Base-by-base conservation (phyloP, 257 asterid genomes). In the Petrea volubilis region DNA sequence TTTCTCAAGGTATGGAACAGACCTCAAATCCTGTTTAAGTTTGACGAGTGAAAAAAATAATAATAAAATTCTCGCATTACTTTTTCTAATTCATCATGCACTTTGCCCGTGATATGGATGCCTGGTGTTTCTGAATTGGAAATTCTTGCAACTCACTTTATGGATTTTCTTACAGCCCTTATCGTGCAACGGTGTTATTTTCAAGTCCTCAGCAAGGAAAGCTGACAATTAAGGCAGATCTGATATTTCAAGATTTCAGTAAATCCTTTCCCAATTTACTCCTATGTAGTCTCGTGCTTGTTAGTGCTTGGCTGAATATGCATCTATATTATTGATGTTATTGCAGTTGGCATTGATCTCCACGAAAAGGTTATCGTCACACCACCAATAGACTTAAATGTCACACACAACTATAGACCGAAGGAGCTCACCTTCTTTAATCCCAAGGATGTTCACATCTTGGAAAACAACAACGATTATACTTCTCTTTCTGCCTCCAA, bases 311-410 rank as follows among this genome's bases (percentile, higher is more conserved):
- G 43, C 40, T 21, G 41, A 57, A 28, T 41, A 68, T 71, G 78
- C 73, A 56, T 77, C 70, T 72, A n/a, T 68, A 28, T 40, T 68
- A 59, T 64, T 81, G 66, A 34, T 79, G 69, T 80, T 70, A 68
- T 47, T 82, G 83, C 93, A 94, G 98, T 91, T 76, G 98, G 99
- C 72, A 88, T 94, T 59, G 99, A 94, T 83, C 80, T 94, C 78
- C 95, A 79, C 81, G 89, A 83, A 67, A 94, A 82, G 85, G 82
- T 86, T 70, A 80, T 77, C 27, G 64, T 91, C 73, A 77, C 87
- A 64, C 89, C 88, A 72, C 88, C 84, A 75, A 15, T 65, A 11
- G 82, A 79, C 68, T 64, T 60, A 20, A 73, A 68, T 43, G 62
- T 60, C 71, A 58, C 38, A 76, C 79, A 60, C 36, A 89, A 64